These are phyloP conservation scores for Evernia prunastri DNA, from an alignment of 495 filamentous ascomycete genomes.

Conservation along the genomic window DNA sequence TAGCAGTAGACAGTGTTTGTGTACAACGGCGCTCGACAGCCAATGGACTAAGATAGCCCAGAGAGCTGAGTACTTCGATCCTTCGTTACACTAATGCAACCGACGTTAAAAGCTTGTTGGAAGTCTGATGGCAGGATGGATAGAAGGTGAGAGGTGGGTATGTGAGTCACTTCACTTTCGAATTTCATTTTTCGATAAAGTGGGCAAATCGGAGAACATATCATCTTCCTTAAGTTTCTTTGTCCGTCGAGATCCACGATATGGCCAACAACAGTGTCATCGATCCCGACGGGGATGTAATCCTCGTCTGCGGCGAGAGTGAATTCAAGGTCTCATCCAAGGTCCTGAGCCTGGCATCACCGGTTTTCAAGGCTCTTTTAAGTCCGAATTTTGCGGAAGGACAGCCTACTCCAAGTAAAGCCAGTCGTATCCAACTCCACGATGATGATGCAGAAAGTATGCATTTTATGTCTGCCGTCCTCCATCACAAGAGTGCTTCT, in stretches of 20 bases:
- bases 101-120: no score
- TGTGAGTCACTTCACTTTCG: neutral
- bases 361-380: conserved; percentile 17
- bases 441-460: conserved; percentile 10
- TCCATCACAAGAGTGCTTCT: conserved; percentile 1
- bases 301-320: neutral
- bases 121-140: no score
- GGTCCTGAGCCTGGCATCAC: conserved; percentile 13
- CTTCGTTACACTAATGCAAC: no score
- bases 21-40: no score
- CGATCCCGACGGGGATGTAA: conserved; percentile 11
- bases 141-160: no score
- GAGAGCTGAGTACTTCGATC: no score
- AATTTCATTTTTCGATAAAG: neutral
- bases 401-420: neutral
- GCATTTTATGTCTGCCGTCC: conserved; percentile 1
- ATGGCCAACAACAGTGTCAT: conserved; percentile 7
- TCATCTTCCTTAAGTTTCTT: neutral
- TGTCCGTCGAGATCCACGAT: neutral
- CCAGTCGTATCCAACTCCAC: neutral
- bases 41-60: no score
- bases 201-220: neutral
- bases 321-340: conserved; percentile 15
- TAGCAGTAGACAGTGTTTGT: no score
- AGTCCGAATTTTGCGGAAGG: conserved; percentile 27